Evolutionary conservation across 2,329 filamentous ascomycete genomes (phyloP).

Genomic region (Pseudofabraea citricarpa): DNA sequence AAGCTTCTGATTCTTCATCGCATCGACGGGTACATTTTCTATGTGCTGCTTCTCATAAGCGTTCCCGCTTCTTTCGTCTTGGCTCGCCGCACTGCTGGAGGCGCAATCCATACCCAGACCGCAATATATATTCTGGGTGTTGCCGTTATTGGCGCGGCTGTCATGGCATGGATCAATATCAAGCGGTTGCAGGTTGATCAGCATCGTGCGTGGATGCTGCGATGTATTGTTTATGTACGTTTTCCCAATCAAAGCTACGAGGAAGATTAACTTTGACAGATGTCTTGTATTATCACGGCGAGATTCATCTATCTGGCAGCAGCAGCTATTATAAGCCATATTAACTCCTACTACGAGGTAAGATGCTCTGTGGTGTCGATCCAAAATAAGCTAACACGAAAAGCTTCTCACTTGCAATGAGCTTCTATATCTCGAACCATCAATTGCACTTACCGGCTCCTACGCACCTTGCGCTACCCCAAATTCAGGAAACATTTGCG

Average conservation of each 20-base stretch:
- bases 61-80: slow-evolving; percentile 50
- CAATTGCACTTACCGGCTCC: neutral
- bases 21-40: slow-evolving; percentile 52
- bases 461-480: neutral
- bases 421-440: neutral
- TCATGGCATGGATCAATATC: slow-evolving; percentile 50
- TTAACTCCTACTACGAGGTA: neutral
- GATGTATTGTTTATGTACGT: slow-evolving; percentile 49
- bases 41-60: slow-evolving; percentile 41
- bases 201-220: slow-evolving; percentile 60
- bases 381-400: neutral
- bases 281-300: slow-evolving; percentile 34
- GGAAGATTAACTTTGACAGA: neutral
- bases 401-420: neutral
- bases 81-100: slow-evolving; percentile 45
- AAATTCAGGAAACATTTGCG: neutral
- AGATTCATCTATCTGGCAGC: slow-evolving; percentile 25
- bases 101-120: slow-evolving; percentile 44
- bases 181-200: slow-evolving; percentile 57
- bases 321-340: neutral
- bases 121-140: slow-evolving; percentile 39
- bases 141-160: slow-evolving; percentile 37
- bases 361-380: neutral
- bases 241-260: slow-evolving; percentile 38
- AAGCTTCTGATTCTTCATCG: slow-evolving; percentile 50